phyloP scores from a whole-genome alignment of 192 early-diverging fungal species.

The Mortierella antarctica region DNA sequence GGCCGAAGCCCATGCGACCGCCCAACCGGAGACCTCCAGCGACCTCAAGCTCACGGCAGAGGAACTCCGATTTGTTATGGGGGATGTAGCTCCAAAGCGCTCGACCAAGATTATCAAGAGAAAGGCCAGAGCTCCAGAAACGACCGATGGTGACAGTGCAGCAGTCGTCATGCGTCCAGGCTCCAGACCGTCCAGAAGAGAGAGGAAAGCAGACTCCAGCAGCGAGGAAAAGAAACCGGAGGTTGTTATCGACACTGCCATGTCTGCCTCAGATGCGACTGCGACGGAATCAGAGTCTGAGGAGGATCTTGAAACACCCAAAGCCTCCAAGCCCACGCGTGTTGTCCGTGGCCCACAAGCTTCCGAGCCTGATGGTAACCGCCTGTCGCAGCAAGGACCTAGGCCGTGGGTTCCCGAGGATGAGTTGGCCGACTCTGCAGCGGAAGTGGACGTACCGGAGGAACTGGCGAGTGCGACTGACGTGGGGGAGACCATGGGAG shows the following conservation, averaged over 20 bases:
- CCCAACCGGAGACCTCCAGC: conserved; percentile 4
- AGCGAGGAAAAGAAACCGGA: too few species aligned
- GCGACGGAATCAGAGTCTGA: conserved; percentile 23
- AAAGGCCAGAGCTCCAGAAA: conserved; percentile 39
- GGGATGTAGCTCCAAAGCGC: conserved; percentile 33
- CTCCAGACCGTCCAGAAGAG: conserved; percentile 15
- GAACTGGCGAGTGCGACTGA: conserved; percentile 20
- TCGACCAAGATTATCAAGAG: conserved; percentile 41
- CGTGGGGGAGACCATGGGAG: conserved; percentile 42
- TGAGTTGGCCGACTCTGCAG: conserved; percentile 1
- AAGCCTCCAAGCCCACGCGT: conserved; percentile 27
- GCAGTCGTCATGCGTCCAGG: conserved; percentile 5
- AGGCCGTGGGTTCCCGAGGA: conserved; percentile 37
- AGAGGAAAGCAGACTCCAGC: too few species aligned
- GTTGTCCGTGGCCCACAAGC: conserved; percentile 33
- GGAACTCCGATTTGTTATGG: conserved; percentile 50
- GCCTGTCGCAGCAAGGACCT: conserved; percentile 45
- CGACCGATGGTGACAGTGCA: conserved; percentile 18
- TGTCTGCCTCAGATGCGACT: conserved; percentile 1
- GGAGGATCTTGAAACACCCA: conserved; percentile 34
- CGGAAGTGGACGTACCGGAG: conserved; percentile 24
- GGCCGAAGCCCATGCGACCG: not conserved
- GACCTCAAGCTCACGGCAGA: conserved; percentile 29
- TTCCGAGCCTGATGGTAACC: conserved; percentile 8
- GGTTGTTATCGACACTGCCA: conserved; percentile 7